Base-by-base conservation (phyloP, 2,329 filamentous ascomycete genomes). In the Rosellinia necatrix region DNA sequence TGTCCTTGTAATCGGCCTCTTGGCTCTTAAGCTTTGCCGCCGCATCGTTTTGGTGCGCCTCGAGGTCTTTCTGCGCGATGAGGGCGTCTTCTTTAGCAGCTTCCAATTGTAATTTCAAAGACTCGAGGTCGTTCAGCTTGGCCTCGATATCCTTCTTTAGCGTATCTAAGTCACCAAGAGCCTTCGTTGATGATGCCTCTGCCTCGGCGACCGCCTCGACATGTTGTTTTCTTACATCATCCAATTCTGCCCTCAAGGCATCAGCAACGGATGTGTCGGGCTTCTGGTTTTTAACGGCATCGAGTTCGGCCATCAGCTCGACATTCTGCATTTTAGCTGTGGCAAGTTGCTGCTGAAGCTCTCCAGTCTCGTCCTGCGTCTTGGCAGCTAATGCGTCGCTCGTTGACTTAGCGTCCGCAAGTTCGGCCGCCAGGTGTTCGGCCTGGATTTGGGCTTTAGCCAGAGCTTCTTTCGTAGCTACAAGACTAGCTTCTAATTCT, bases 311-410 rank as follows among this genome's bases (percentile, higher is more conserved):
- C 69, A 83, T 77, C 8, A 82, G 78, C 53, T 79, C 81, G 57
- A 83, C 80, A 58, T 82, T 82, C 52, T 80, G 80, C 74, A 85
- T 83, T 75, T 85, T 85, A 61, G 82, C 81, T 44, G 80, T 75
- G 2, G 81, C 83, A 37, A 86, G 78, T 63, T 81, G 76, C 63
- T 80, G 78, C 52, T 78, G 76, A 59, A 85, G 69, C 21, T 78
- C 74, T 60, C 78, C 75, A 27, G 76, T 68, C 62, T 85, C 82
- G 24, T 73, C 70, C 60, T 81, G 73, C 2, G 75, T 68, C 66
- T 79, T 78, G 48, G 68, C 71, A 13, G 82, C 71, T 17, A 76
- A 72, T 30, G 74, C 53, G 25, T 57, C 73, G 15, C 49, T 56
- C 52, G 62, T 65, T 32, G 63, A 59, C 61, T 78, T 75, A 22